Evolutionary conservation across 371 early-diverging fungal genomes (phyloP), one percentile per base, ranked within the genome.

Genomic region (Mucor ambiguus): DNA sequence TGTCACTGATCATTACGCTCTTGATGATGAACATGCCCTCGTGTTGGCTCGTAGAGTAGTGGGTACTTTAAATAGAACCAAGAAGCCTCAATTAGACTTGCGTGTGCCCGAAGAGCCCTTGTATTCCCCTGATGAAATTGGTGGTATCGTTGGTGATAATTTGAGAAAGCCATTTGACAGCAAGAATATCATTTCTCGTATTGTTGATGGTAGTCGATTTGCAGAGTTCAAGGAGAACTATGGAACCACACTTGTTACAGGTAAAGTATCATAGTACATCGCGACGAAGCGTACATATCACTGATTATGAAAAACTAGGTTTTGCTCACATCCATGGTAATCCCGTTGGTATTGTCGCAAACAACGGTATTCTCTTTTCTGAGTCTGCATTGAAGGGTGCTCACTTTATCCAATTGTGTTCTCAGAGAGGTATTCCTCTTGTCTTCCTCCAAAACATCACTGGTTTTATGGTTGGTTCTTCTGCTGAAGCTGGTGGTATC

Each of bases 361-460:
- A 98, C 83, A 98, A 98, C 71, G 98, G 98, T 63, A 95, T 98
- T 46, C 79, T 98, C 58, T 97, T 98, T 74, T 93, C 96, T 8
- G 98, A 98, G 76, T 90, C 95, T 11, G 95, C 98, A 16, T 75
- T 97, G 55, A 98, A 98, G 82, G 97, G 98, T 38, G 96, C 98
- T 26, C 98, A 98, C 72, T 98, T 98, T 71, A 90, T 98, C 52
- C 92, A 98, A 80, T 87, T 98, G n/a, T 97, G 97, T 85, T 83
- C 90, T 37, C 95, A 96, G 80, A 89, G 98, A 62, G 87, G 88
- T 57, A 95, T 98, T 61, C 98, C 98, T 12, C 82, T 98, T 28
- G 89, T 97, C 16, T 98, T 98, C 77, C 80, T 98, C 74, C 98
- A 98, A 71, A 97, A 98, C 82, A 98, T 97, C 67, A 96, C 96